phyloP scores from a whole-genome alignment of 176 grass and related monocot genomes.

The Hsuehochloa calcarea region DNA sequence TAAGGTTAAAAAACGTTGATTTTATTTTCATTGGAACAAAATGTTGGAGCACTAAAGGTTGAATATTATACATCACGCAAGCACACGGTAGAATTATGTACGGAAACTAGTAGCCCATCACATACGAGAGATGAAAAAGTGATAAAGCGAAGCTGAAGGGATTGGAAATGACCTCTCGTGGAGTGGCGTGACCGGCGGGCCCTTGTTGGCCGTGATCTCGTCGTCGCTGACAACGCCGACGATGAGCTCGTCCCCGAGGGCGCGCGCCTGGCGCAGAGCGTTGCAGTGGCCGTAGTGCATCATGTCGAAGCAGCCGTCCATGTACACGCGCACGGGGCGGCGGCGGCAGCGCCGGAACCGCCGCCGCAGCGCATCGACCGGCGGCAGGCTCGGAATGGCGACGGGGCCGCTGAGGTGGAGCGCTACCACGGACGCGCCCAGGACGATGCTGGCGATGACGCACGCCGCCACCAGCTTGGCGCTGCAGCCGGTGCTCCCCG shows the following conservation, averaged over 20 bases:
- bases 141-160: neutral
- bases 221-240: constrained; percentile 77
- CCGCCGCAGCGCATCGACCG: constrained; percentile 15
- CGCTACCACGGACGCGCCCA: constrained; percentile 56
- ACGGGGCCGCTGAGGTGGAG: constrained; percentile 36
- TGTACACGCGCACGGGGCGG: constrained; percentile 83
- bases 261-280: constrained; percentile 72
- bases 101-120: neutral
- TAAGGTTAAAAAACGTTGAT: neutral
- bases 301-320: constrained; percentile 99
- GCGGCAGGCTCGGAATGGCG: constrained; percentile 3
- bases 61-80: neutral
- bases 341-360: constrained; percentile 22
- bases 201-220: constrained; percentile 91
- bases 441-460: constrained; percentile 67
- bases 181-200: constrained; percentile 73
- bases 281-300: constrained; percentile 99
- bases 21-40: neutral
- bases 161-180: constrained; percentile 56
- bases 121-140: neutral
- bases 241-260: constrained; percentile 79
- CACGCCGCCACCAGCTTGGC: constrained; percentile 48
- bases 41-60: neutral
- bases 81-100: neutral
- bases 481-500: constrained; percentile 24